Base-by-base conservation (phyloP, 495 filamentous ascomycete species). In the Xylaria venustula region DNA sequence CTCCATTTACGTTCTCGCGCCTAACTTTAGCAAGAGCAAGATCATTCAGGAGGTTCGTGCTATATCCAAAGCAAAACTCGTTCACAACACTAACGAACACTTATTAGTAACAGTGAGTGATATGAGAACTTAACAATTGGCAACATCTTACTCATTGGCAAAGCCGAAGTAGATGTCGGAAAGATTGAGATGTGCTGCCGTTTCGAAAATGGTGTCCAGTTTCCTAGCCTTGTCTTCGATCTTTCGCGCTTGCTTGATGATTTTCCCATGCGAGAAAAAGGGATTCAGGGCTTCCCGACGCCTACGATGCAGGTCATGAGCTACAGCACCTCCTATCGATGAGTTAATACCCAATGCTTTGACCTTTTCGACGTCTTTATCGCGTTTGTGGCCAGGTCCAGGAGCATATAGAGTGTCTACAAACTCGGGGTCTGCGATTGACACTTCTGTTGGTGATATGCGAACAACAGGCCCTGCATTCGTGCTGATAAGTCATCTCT, bases 381-480 rank as follows among this genome's bases (percentile, higher is more conserved):
- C 47, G 2, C 51, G 46, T 41, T 58, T 62, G 19, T 52, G 45
- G 15, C 52, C 42, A 1, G 51, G 15, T 19, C 52, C 41, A 3
- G 58, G 58, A 4, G 63, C 22, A 54, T 66, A 62, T 5, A 79
- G 65, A 20, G 74, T 67, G 37, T 81, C 79, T 45, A 72, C 72
- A 58, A 69, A 81, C 14, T 78, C 71, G 0, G 73, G 73, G 62
- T 81, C 76, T 42, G 70, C 65, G 61, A 81, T 73, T 49, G 79
- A 78, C 1, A 81, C 54, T 44, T 82, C 80, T 30, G 71, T 57
- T 0, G 81, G 79, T 40, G 62, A 77, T 66, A 83, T 79, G 34
- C 81, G 76, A 26, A 82, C 65, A 49, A 82, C 78, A 5, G 79
- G 77, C 26, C 79, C 80, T 70, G 28, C 23, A 32, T 14, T 34